These are phyloP conservation scores for Candida patagonica DNA, from an alignment of 805 yeast species.

Conservation along the genomic window DNA sequence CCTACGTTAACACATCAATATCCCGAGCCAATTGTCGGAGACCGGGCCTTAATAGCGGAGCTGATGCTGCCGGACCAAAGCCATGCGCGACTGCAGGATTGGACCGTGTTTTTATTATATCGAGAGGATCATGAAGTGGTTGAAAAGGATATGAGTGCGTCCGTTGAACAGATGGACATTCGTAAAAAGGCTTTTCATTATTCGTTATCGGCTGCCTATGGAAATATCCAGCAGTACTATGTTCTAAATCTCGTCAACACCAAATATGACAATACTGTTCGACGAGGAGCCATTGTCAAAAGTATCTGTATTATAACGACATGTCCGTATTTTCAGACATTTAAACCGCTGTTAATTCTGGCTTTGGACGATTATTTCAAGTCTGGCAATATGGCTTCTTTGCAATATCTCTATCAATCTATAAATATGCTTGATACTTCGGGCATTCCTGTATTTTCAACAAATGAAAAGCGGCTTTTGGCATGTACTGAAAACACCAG, in stretches of 20 bases:
- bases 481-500: conserved; percentile 17
- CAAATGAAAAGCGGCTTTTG: conserved; percentile 22
- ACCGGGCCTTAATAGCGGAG: conserved; percentile 36
- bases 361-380: conserved; percentile 42
- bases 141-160: background rate
- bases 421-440: conserved; percentile 23
- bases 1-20: conserved; percentile 53
- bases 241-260: conserved; percentile 50
- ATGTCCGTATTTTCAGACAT: conserved; percentile 42
- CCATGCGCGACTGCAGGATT: conserved; percentile 47
- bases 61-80: conserved; percentile 53
- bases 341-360: conserved; percentile 49
- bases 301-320: conserved; percentile 51
- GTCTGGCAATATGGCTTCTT: conserved; percentile 15
- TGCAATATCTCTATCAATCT: conserved; percentile 23
- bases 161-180: background rate
- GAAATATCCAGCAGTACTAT: conserved; percentile 37
- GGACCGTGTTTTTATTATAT: conserved; percentile 41
- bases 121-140: conserved; percentile 1
- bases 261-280: conserved; percentile 32
- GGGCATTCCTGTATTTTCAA: conserved; percentile 22
- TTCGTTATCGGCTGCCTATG: conserved; percentile 20
- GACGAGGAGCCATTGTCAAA: conserved; percentile 52
- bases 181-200: conserved; percentile 18
- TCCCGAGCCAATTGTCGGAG: conserved; percentile 33